Evolutionary conservation across 176 grass and related monocot genomes (phyloP).

Genomic region (Leersia perrieri): DNA sequence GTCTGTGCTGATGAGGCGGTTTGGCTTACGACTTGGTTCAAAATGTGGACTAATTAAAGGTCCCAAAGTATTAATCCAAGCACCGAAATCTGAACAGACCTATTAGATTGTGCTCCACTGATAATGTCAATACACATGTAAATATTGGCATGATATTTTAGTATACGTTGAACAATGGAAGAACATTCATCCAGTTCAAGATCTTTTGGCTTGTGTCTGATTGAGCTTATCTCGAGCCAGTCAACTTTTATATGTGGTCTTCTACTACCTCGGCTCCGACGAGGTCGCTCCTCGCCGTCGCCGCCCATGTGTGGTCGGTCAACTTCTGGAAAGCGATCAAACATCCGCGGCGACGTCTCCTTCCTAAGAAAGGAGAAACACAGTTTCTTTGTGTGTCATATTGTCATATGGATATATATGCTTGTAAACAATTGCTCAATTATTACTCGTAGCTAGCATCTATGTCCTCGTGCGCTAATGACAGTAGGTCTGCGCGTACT

Average conservation of each 20-base stretch:
- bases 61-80: not conserved
- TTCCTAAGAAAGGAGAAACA: not conserved
- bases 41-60: not conserved
- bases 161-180: not conserved
- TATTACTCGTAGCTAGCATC: not conserved
- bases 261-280: too few relatives aligned
- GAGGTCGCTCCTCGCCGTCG: too few relatives aligned
- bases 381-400: too few relatives aligned
- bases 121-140: conserved; percentile 18
- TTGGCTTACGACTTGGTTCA: not conserved
- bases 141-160: conserved; percentile 23
- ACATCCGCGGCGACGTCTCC: not conserved
- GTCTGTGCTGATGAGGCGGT: not conserved
- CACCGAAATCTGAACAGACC: not conserved
- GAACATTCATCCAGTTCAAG: too few relatives aligned
- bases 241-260: not conserved
- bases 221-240: not conserved
- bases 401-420: too few relatives aligned
- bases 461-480: not conserved
- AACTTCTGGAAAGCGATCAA: not conserved
- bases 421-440: too few relatives aligned
- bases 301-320: not conserved
- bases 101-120: conserved; percentile 8
- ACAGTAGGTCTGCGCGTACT: not conserved
- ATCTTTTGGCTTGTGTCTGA: not conserved